phyloP scores from a whole-genome alignment of 2,329 filamentous ascomycete species.

The Sporothrix schenckii region DNA sequence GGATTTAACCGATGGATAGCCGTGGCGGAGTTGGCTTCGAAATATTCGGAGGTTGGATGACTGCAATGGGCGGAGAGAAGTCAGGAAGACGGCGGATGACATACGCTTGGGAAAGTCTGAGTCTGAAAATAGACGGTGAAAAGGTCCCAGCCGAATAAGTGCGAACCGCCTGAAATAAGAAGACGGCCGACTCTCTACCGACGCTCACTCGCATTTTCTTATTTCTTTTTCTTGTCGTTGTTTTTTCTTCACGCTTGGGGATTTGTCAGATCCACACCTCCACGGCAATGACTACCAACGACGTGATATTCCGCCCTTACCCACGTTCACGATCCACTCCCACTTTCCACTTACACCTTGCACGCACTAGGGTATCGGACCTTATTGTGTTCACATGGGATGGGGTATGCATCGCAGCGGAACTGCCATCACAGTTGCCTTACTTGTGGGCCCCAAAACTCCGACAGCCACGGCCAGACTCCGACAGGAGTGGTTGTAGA shows the following conservation, averaged over 20 bases:
- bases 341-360: too few species aligned
- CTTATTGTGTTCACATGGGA: neutral
- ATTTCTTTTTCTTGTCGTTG: neutral
- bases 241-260: neutral
- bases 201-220: neutral
- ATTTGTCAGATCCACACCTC: constrained; percentile 23
- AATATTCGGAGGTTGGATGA: too few species aligned
- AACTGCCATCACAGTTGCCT: neutral
- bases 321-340: constrained; percentile 8
- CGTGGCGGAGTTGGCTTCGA: too few species aligned
- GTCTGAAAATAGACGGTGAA: too few species aligned
- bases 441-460: neutral
- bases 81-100: too few species aligned
- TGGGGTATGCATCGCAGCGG: neutral
- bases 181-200: neutral
- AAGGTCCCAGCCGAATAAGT: neutral
- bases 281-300: neutral
- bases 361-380: neutral
- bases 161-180: too few species aligned
- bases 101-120: too few species aligned
- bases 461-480: neutral
- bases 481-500: neutral
- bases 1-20: too few species aligned
- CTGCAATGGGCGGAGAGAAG: too few species aligned
- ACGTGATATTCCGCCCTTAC: too few species aligned